These are phyloP conservation scores for Fusarium sp. DNA, from an alignment of 2,329 filamentous ascomycete genomes.

Conservation along the genomic window DNA sequence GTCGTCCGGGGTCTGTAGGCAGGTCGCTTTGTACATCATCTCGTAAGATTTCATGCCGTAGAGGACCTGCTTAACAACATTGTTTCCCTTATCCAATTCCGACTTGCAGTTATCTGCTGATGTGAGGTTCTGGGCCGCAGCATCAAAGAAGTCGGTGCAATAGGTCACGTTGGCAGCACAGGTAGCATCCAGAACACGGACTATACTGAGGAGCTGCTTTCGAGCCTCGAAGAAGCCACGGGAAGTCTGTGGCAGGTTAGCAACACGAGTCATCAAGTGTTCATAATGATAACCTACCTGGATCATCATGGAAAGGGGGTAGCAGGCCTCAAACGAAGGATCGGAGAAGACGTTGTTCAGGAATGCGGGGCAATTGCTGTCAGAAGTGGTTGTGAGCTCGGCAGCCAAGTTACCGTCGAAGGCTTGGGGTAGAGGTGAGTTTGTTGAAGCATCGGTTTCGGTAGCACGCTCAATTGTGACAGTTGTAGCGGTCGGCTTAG, in stretches of 20 bases:
- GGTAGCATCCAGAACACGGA: constrained; percentile 83
- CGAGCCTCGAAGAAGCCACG: constrained; percentile 86
- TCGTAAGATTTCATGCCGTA: constrained; percentile 83
- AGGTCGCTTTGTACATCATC: constrained; percentile 84
- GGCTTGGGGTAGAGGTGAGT: constrained; percentile 69
- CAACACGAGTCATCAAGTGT: neutral
- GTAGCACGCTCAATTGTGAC: constrained; percentile 44
- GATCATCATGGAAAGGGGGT: constrained; percentile 88
- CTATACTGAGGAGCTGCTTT: constrained; percentile 79
- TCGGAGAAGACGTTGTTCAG: constrained; percentile 78
- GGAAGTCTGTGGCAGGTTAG: constrained; percentile 74
- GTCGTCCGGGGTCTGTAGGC: constrained; percentile 77
- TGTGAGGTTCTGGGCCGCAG: constrained; percentile 77
- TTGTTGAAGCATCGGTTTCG: constrained; percentile 39
- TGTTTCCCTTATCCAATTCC: constrained; percentile 79
- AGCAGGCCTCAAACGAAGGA: constrained; percentile 79
- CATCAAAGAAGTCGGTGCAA: constrained; percentile 77
- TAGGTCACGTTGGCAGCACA: constrained; percentile 77
- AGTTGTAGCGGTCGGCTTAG: constrained; percentile 38
- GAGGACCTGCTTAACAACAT: constrained; percentile 81
- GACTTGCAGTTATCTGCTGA: constrained; percentile 75
- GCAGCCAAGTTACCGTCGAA: constrained; percentile 77
- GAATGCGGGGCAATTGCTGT: constrained; percentile 74
- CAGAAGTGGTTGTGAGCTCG: constrained; percentile 71
- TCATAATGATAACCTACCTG: constrained; percentile 69